Base-by-base conservation (phyloP, 2,329 filamentous ascomycete genomes). In the Chaetomiaceae sp. region DNA sequence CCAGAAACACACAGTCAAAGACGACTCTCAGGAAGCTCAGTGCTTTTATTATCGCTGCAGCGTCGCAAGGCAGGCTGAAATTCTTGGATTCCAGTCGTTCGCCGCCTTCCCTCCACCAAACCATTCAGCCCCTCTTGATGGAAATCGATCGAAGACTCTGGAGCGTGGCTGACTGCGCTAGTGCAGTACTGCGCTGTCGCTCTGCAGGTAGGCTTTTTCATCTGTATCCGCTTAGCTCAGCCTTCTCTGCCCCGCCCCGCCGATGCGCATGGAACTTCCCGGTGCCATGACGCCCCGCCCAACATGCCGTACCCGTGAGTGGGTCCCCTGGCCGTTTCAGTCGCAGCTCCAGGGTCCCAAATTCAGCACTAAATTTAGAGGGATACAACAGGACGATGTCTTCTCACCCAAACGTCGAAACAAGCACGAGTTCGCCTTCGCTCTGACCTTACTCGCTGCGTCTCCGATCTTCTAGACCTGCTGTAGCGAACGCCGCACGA, bases 61-160 rank as follows among this genome's bases (percentile, higher is more conserved):
- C n/a, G n/a, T 42, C 38, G 47, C 47, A 44, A 46, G 42, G 42
- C 49, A 57, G 56, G 56, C 56, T 58, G 56, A 56, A 56, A 53
- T 52, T 54, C 53, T 54, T 18, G 42, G 49, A 47, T 51, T 45
- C 51, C 47, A 55, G 52, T 51, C 49, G 42, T 47, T 52, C 47
- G 55, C 50, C 49, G 52, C 55, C 52, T 56, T 56, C 52, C 53
- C 49, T 55, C 47, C 47, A 49, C 42, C 26, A 36, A 29, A 19
- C 51, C 52, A 47, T 53, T 56, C 55, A 56, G 57, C 53, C 56
- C 57, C 56, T 58, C 55, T 53, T 38, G 42, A 57, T 60, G 56
- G 57, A 60, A 60, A 52, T 53, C 54, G 35, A 56, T 60, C 50
- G 57, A 60, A 60, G 50, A 49, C 54, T 56, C 56, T 58, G 47